Conservation (phyloP, 1,284 basidiomycete genomes). For the Austroboletus novae-zelandiae region DNA sequence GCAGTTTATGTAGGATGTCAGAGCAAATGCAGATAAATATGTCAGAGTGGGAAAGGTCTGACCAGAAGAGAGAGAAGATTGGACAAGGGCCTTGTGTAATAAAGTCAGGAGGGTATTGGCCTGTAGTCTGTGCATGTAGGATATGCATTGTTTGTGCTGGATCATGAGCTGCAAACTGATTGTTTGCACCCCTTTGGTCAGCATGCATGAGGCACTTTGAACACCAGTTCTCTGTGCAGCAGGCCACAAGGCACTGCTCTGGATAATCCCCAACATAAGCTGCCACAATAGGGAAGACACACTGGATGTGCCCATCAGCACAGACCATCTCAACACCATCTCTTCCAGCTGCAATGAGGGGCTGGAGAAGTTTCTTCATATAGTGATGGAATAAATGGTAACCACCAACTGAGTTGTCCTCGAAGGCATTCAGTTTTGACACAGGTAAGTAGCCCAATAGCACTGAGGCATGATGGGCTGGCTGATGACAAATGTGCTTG, state of each 20-base stretch:
- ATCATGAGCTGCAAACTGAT: too few relatives aligned
- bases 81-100: not conserved
- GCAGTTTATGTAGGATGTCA: not conserved
- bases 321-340: too few relatives aligned
- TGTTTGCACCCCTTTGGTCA: not conserved
- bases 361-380: too few relatives aligned
- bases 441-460: too few relatives aligned
- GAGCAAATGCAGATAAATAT: not conserved
- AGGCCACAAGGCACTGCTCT: conserved; percentile 28
- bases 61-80: conserved; percentile 1
- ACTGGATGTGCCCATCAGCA: not conserved
- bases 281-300: conserved; percentile 22
- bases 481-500: too few relatives aligned
- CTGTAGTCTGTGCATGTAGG: not conserved
- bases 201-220: conserved; percentile 7
- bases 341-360: too few relatives aligned
- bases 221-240: conserved; percentile 20
- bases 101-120: not conserved
- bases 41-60: not conserved
- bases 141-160: not conserved
- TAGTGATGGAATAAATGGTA: too few relatives aligned
- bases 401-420: too few relatives aligned
- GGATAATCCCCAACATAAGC: conserved; percentile 11
- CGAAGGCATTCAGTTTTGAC: too few relatives aligned
- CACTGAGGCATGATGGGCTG: too few relatives aligned